Conservation (phyloP, 2,329 filamentous ascomycete species). For the Davidsoniella virescens region DNA sequence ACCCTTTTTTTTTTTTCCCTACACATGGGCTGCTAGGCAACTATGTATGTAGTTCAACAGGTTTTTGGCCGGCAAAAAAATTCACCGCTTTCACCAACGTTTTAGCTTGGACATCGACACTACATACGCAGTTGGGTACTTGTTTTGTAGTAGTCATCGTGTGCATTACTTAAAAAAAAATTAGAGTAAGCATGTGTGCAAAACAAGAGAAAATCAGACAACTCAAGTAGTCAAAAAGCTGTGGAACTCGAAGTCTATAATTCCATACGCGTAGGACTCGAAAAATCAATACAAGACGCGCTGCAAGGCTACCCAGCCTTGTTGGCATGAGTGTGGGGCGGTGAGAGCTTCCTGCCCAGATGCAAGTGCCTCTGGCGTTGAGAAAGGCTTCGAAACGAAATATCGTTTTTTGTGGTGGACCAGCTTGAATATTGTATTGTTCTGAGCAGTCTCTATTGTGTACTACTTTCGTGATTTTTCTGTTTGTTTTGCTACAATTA, state of each 20-base stretch:
- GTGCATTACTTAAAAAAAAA: no score
- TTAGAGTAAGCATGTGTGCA: neutral
- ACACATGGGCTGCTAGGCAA: slow-evolving; percentile 1
- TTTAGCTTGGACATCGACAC: neutral
- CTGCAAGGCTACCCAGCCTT: slow-evolving; percentile 5
- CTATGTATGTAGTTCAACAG: neutral
- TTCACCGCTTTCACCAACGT: slow-evolving; percentile 5
- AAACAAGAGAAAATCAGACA: neutral
- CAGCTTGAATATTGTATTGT: no score
- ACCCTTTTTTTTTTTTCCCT: neutral
- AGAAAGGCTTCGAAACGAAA: no score
- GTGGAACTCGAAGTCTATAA: neutral
- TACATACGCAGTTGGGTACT: no score
- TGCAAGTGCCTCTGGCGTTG: neutral
- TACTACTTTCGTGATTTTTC: no score
- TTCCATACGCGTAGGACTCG: neutral
- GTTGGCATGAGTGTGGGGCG: slow-evolving; percentile 5
- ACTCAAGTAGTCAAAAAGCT: neutral
- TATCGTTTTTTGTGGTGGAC: no score
- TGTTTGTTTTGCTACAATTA: no score
- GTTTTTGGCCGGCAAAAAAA: neutral
- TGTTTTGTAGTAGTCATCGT: no score
- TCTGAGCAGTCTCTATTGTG: no score
- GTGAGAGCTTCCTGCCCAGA: slow-evolving; percentile 3
- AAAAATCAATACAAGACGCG: slow-evolving; percentile 5